Evolutionary conservation across 2,329 filamentous ascomycete species (phyloP), one percentile per base, ranked within the genome.

Genomic region (Alternaria brassicae): DNA sequence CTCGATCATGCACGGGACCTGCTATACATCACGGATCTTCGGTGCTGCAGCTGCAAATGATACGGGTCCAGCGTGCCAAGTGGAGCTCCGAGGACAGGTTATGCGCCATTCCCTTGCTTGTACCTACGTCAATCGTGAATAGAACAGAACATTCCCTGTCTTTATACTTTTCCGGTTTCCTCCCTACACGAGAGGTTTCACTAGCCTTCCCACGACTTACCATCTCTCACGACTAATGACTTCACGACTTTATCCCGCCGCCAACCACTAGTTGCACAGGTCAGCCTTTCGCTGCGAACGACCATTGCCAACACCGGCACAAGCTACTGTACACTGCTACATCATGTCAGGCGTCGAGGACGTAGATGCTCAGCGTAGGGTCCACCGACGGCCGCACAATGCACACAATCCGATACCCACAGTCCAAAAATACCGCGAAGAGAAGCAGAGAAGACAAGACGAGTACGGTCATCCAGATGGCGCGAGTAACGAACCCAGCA

Each of bases 321-420:
- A 40, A 30, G 40, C 39, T 54, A 53, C 39, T 32, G 7, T 34
- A 25, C 28, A 42, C 17, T 25, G 27, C 50, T 30, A 30, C 55
- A 55, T 23, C 56, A 80, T 80, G 78, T 78, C 77, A 19, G 76
- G 75, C 44, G 67, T 81, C 36, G 81, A 83, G 36, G 80, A 81
- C 51, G 74, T 79, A n/a, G 70, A 80, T 25, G 68, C 65, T 13
- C 62, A 65, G 34, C 71, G 74, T 48, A 76, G 72, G 28, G 72
- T 75, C 58, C 78, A 81, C 70, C 75, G 75, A 47, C 71, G 75
- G 17, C 79, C 81, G 6, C 82, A 83, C 65, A 81, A 77, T 4
- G 71, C 75, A 3, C 74, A 77, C 39, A 77, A 82, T 53, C 77
- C 78, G 19, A 80, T 83, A 34, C 81, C 81, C 3, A 83, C 81